phyloP scores from a whole-genome alignment of 73 alveolate genomes.

The Stentor coeruleus region DNA sequence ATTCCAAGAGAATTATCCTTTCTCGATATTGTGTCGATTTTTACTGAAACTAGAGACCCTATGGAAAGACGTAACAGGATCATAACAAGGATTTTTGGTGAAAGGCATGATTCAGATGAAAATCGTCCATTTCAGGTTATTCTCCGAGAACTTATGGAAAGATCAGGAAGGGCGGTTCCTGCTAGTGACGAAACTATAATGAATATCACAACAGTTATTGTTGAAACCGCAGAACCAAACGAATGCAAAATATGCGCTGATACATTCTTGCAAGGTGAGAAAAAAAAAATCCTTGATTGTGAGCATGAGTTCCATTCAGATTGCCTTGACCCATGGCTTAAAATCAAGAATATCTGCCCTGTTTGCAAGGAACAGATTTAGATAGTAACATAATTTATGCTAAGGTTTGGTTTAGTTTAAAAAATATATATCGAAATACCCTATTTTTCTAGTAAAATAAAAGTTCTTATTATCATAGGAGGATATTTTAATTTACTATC shows the following conservation, averaged over 20 bases:
- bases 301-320: conserved; percentile 84
- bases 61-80: background rate
- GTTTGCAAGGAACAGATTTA: conserved; percentile 67
- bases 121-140: background rate
- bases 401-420: too few species aligned
- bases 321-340: conserved; percentile 79
- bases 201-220: too few species aligned
- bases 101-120: background rate
- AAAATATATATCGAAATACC: too few species aligned
- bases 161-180: background rate
- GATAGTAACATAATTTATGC: too few species aligned
- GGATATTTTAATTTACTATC: too few species aligned
- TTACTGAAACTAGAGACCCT: background rate
- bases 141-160: background rate
- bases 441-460: too few species aligned
- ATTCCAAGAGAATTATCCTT: background rate
- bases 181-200: background rate
- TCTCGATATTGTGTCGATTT: background rate
- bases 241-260: conserved; percentile 77
- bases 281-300: conserved; percentile 74
- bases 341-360: conserved; percentile 83
- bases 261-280: conserved; percentile 58
- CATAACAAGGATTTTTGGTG: background rate
- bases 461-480: too few species aligned
- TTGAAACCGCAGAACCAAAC: conserved; percentile 55